Evolutionary conservation across 345 rosid genomes (phyloP), one percentile per base, ranked within the genome.

Genomic region (Hirschfeldia incana): DNA sequence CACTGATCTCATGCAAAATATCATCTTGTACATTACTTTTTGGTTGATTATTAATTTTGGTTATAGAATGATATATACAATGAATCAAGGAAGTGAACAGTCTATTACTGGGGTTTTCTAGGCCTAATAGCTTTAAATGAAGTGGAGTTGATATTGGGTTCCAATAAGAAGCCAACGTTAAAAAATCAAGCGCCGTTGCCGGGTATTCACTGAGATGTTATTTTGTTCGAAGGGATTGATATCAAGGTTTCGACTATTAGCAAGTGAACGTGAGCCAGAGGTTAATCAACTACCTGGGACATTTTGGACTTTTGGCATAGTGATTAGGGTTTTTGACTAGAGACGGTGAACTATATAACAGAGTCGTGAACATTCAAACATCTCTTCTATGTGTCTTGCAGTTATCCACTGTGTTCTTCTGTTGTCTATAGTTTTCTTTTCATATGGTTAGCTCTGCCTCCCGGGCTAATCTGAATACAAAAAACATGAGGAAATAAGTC

Each of bases 381-480:
- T 26, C 64, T 16, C 4, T 0, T 0, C 10, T 12, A 2, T 0
- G 10, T 49, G 27, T 27, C 44, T 1, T n/a, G 11, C 10, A 5
- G 0, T 51, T 8, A 53, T n/a, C 1, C 0, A 36, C 55, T 9
- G 32, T 30, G 36, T 42, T 46, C 2, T 44, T 66, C 4, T 21
- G 21, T 66, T 2, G 62, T 3, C 3, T 59, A 30, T 17, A 30
- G 5, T 32, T 70, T 65, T 16, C 1, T 15, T 4, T 27, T 58
- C 11, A 5, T 15, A 3, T 30, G 44, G 7, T 6, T 12, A 21
- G 21, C 21, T 17, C 0, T 55, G 84, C 84, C 87, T 84, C 91
- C 93, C 89, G 89, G 85, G 91, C 89, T 85, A 72, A 78, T 87
- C 93, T 71, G 91, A 85, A 46, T 1, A 61, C 1, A 6, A 0